These are phyloP conservation scores for Syzygium oleosum DNA, from an alignment of 345 rosid species.

Conservation along the genomic window DNA sequence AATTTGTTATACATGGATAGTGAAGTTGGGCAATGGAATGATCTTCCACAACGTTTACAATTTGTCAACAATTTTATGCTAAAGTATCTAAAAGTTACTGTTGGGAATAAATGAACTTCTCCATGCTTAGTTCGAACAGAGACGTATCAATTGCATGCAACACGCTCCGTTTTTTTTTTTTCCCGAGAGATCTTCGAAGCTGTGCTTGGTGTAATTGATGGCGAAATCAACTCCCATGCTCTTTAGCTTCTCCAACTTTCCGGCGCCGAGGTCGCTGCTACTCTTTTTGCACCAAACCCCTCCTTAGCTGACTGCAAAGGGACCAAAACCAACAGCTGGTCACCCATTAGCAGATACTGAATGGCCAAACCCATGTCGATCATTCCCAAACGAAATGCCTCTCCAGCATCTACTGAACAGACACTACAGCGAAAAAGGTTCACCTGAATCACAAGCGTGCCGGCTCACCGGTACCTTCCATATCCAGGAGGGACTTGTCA, in stretches of 20 bases:
- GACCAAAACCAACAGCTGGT: too few relatives aligned
- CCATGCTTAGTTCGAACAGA: background rate
- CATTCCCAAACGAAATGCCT: too few relatives aligned
- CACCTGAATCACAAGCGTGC: too few relatives aligned
- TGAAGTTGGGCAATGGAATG: background rate
- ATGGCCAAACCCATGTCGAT: too few relatives aligned
- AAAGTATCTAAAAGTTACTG: background rate
- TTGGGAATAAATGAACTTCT: background rate
- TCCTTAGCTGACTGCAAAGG: too few relatives aligned
- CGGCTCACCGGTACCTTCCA: too few relatives aligned
- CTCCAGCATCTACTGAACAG: too few relatives aligned
- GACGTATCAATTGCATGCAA: background rate
- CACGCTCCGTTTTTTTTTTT: background rate
- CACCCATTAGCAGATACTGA: too few relatives aligned
- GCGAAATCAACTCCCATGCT: conserved; percentile 72
- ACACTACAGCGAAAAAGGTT: too few relatives aligned
- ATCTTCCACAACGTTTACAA: background rate
- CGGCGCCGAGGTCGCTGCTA: too few relatives aligned
- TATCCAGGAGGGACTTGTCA: too few relatives aligned
- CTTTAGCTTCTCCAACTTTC: background rate
- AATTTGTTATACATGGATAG: background rate
- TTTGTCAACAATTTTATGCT: background rate
- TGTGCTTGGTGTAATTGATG: conserved; percentile 75
- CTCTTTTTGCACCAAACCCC: too few relatives aligned
- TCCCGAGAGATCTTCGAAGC: conserved; percentile 20